phyloP scores from a whole-genome alignment of 108 stramenopile species.

The Nitzschia inconspicua region DNA sequence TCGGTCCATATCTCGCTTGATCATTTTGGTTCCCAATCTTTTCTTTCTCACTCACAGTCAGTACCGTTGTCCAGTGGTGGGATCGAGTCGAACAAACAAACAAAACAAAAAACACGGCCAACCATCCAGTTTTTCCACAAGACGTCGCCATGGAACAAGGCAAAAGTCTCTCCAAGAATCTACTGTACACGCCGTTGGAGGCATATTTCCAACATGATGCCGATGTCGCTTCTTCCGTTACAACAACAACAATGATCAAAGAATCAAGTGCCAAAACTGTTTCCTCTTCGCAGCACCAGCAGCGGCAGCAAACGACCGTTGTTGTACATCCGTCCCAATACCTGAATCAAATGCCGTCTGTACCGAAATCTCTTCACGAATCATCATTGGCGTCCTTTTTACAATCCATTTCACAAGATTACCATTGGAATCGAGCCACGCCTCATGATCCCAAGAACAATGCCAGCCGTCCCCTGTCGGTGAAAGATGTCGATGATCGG shows the following conservation, averaged over 20 bases:
- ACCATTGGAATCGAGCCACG: slow-evolving; percentile 24
- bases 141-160: slow-evolving; percentile 4
- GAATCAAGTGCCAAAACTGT: too few relatives aligned
- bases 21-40: too few relatives aligned
- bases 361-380: slow-evolving; percentile 26
- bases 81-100: too few relatives aligned
- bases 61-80: too few relatives aligned
- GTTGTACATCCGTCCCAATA: slow-evolving; percentile 4
- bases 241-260: neutral
- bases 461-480: slow-evolving; percentile 21
- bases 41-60: too few relatives aligned
- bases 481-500: slow-evolving; percentile 23
- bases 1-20: too few relatives aligned
- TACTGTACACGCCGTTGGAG: slow-evolving; percentile 34
- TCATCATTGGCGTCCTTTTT: slow-evolving; percentile 20
- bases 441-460: slow-evolving; percentile 29
- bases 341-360: neutral
- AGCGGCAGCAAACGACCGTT: neutral
- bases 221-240: neutral
- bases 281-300: too few relatives aligned
- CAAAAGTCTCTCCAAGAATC: slow-evolving; percentile 32
- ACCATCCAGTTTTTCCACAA: too few relatives aligned
- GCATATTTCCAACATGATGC: slow-evolving; percentile 21
- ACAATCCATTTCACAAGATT: slow-evolving; percentile 21
- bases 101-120: too few relatives aligned